Conservation (phyloP, 805 yeast species). For the Candida silvicultrix region DNA sequence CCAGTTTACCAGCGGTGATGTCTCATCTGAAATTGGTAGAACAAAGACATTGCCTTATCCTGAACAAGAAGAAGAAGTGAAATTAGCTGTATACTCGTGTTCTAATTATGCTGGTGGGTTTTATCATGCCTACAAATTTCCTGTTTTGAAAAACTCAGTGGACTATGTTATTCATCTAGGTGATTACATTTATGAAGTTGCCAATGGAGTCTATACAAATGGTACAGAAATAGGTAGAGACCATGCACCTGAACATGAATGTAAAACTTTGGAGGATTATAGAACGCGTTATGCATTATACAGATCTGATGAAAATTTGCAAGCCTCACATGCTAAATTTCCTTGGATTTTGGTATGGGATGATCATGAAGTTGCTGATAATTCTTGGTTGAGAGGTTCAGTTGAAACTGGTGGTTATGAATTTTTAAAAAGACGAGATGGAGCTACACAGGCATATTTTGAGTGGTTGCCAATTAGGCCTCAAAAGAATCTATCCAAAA, state of each 20-base stretch:
- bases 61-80: conserved; percentile 8
- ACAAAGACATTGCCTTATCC: conserved; percentile 17
- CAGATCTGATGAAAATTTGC: conserved; percentile 16
- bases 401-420: conserved; percentile 17
- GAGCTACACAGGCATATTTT: conserved; percentile 18
- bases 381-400: conserved; percentile 20
- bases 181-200: conserved; percentile 21
- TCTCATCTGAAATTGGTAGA: conserved; percentile 10
- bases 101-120: conserved; percentile 21
- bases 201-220: conserved; percentile 18
- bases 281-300: conserved; percentile 17
- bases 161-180: conserved; percentile 21
- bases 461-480: conserved; percentile 22
- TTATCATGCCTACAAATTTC: conserved; percentile 18
- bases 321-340: conserved; percentile 15
- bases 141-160: conserved; percentile 13
- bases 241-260: conserved; percentile 17
- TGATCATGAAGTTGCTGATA: conserved; percentile 23
- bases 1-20: neutral
- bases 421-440: conserved; percentile 11
- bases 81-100: conserved; percentile 19
- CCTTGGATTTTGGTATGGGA: conserved; percentile 24
- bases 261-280: conserved; percentile 17
- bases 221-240: conserved; percentile 15
- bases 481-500: conserved; percentile 10